Conservation (phyloP, 1,284 basidiomycete species). For the Peniophora sp. region DNA sequence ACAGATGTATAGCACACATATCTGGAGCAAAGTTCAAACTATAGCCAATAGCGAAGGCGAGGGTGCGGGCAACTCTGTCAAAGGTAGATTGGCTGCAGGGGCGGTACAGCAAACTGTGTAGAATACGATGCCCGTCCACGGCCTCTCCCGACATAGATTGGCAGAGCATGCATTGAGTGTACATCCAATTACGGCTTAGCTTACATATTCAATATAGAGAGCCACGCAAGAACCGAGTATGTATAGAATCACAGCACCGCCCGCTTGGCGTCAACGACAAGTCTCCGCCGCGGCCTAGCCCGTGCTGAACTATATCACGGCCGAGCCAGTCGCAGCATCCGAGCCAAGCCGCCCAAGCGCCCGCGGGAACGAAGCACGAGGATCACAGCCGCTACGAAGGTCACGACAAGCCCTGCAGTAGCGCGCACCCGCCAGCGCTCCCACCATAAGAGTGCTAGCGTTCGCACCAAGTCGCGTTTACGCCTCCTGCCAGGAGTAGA, state of each 20-base stretch:
- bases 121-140: too few species aligned
- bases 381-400: conserved; percentile 17
- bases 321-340: neutral
- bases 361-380: conserved; percentile 9
- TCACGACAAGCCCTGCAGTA: conserved; percentile 15
- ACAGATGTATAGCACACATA: too few species aligned
- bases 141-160: too few species aligned
- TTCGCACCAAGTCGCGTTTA: conserved; percentile 63
- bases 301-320: neutral
- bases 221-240: neutral
- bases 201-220: neutral
- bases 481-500: conserved; percentile 42
- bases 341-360: conserved; percentile 3
- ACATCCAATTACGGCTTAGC: too few species aligned
- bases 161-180: too few species aligned
- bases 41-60: too few species aligned
- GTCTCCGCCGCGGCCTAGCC: neutral
- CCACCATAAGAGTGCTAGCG: conserved; percentile 62
- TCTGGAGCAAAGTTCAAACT: too few species aligned
- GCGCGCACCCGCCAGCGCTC: conserved; percentile 45
- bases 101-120: too few species aligned
- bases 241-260: neutral
- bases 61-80: too few species aligned
- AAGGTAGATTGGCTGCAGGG: too few species aligned
- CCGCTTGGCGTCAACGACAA: neutral